A percentile compares a stretch with the other conserved stretches of the same genome.
phyloP scores from a whole-genome alignment of 169 alveolate species.

The Hepatocystis sp. region DNA sequence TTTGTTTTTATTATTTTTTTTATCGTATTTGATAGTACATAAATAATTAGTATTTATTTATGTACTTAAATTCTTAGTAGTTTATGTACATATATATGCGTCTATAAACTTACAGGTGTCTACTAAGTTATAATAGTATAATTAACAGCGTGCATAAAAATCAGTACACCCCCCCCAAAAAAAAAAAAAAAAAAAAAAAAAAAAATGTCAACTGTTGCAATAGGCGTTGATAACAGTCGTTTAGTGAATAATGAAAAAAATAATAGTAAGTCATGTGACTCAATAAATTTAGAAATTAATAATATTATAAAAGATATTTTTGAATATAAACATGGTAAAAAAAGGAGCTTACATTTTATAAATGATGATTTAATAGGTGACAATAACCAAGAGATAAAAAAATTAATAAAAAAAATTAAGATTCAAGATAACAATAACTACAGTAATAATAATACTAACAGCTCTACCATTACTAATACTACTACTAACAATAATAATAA shows the following conservation, averaged over 20 bases:
- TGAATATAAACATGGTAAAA: constrained; percentile 35
- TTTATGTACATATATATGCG: constrained; percentile 2
- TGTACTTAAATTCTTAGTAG: not conserved
- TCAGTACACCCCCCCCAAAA: not conserved
- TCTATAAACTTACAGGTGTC: not conserved
- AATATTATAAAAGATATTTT: constrained; percentile 65
- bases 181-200: not conserved
- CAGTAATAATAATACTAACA: too few species aligned
- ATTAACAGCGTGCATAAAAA: not conserved
- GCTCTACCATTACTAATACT: too few species aligned
- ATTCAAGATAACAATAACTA: constrained; percentile 15
- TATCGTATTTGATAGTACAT: not conserved
- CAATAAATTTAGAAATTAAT: constrained; percentile 44
- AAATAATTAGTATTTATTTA: not conserved
- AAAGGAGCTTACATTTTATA: constrained; percentile 60
- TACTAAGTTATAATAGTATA: not conserved
- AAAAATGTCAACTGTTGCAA: constrained; percentile 55
- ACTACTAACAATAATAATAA: too few species aligned
- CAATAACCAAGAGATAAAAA: constrained; percentile 44
- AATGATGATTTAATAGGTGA: constrained; percentile 35
- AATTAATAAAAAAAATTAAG: constrained; percentile 36
- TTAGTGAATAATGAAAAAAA: constrained; percentile 33
- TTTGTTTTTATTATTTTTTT: too few species aligned
- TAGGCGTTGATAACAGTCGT: constrained; percentile 58
- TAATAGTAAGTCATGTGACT: constrained; percentile 21